These are phyloP conservation scores for Scenedesmus sp. DNA, from an alignment of 163 green algal species.

Conservation along the genomic window DNA sequence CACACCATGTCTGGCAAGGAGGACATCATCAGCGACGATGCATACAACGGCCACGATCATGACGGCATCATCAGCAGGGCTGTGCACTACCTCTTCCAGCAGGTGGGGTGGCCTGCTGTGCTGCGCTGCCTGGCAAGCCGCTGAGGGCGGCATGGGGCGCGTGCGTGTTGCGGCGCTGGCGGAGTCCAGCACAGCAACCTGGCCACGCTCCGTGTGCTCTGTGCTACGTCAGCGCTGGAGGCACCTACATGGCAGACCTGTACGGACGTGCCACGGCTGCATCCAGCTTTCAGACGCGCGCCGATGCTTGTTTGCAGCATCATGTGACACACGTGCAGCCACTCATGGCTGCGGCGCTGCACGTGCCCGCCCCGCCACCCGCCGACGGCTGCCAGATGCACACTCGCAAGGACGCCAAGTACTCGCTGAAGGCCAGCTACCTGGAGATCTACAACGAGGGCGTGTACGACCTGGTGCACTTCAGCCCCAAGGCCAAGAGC, in stretches of 20 bases:
- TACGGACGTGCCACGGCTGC: neutral
- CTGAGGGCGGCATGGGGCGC: neutral
- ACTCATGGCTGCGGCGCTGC: neutral
- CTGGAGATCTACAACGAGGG: slow-evolving; percentile 96
- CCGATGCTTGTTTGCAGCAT: too few species aligned
- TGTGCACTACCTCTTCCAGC: slow-evolving; percentile 81
- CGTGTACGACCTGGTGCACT: slow-evolving; percentile 84
- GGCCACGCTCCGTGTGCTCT: too few species aligned
- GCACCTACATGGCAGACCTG: too few species aligned
- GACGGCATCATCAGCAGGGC: slow-evolving; percentile 85
- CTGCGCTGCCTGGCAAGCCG: neutral
- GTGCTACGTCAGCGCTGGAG: too few species aligned
- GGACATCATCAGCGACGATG: slow-evolving; percentile 73
- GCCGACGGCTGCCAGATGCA: slow-evolving; percentile 32
- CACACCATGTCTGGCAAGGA: slow-evolving; percentile 87
- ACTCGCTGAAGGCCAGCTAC: slow-evolving; percentile 74
- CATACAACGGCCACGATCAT: slow-evolving; percentile 69
- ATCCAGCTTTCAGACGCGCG: too few species aligned
- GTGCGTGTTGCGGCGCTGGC: neutral
- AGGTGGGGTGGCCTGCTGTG: slow-evolving; percentile 36
- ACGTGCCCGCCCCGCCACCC: neutral
- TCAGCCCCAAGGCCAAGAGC: slow-evolving; percentile 65
- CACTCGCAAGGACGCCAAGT: slow-evolving; percentile 58
- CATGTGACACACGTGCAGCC: too few species aligned
- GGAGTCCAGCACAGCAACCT: neutral